Base-by-base conservation (phyloP, 352 stramenopile species). In the Phytophthora uliginosa region DNA sequence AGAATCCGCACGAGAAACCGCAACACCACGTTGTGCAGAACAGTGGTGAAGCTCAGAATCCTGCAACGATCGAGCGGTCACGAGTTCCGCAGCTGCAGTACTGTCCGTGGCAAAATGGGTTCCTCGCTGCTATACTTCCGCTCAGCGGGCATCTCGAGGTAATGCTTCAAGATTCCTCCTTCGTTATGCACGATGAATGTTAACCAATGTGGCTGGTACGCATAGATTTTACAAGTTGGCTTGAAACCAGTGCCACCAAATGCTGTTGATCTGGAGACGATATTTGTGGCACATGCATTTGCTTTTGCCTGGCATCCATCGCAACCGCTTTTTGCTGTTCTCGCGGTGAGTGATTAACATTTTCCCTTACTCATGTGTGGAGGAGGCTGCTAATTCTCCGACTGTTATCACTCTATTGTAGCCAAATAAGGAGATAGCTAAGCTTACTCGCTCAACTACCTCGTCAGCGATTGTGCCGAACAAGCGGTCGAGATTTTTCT, bases 241-340 rank as follows among this genome's bases (percentile, higher is more conserved):
- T 82, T 82, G n/a, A 85, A 92, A 52, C 71, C 90, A 33, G 76
- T 83, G 2, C 86, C 88, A 54, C 85, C 91, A 48, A 93, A 93
- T 50, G 81, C 78, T 36, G 79, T 94, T 61, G 76, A 78, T 24
- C 79, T 94, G 73, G 76, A 85, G 40, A 77, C 71, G 0, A 73
- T 92, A 26, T 92, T 91, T 51, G 83, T 81, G 0, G 81, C 83
- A 8, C 90, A 89, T 28, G 83, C 83, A 1, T 88, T 89, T 40
- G 76, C 78, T 9, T 72, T 94, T 13, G 83, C 85, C n/a, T 93
- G 86, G 86, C 86, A 93, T 55, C 72, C 86, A 17, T 79, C 64
- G 4, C 72, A 74, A 10, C 55, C 73, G 4, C 79, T 81, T 7
- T 92, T 94, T 28, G 85, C 80, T 1, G 56, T 86, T 38, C 72